Evolutionary conservation across 2,329 filamentous ascomycete genomes (phyloP), one percentile per base, ranked within the genome.

Genomic region (Neocucurbitaria cava): DNA sequence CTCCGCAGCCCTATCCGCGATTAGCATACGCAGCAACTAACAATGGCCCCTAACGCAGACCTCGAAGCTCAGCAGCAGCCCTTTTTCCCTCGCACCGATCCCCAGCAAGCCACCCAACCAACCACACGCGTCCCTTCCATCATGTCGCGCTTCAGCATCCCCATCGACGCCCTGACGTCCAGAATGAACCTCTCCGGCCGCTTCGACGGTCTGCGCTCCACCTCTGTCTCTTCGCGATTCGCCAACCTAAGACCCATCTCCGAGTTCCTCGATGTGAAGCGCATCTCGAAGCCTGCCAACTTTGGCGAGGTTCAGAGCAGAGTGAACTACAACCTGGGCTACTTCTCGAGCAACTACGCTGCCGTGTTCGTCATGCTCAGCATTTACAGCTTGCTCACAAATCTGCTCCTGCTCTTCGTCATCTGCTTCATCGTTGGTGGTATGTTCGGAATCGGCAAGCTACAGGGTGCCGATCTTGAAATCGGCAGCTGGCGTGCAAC

Each of bases 301-400:
- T 97, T 98, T 71, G 82, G 82, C 64, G 93, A 97, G 78, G 87
- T 92, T 62, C 94, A 98, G 79, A 92, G 89, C 68, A 88, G 94
- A 64, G 88, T 96, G 81, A 96, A 96, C 83, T 97, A 97, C 88
- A 99, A 99, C 79, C 81, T 99, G 64, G 87, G 90, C 76, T 90
- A 98, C 82, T 99, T 96, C 84, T 96, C 92, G 59, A 97, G 92
- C 89, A 99, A 99, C 83, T 99, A 99, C 85, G 89, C 90, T 66
- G 89, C 90, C 61, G 86, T 98, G 68, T 96, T 98, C 76, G 83
- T 90, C 69, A 96, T 99, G 89, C 89, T 99, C 73, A 91, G 90
- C 82, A 89, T 99, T 80, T 99, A 99, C 83, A 91, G 91, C 71
- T 81, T 99, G 71, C 84, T 99, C 71, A 95, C 91, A 68, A 98